Conservation (phyloP, 2,329 filamentous ascomycete species). For the Camillea tinctor region DNA sequence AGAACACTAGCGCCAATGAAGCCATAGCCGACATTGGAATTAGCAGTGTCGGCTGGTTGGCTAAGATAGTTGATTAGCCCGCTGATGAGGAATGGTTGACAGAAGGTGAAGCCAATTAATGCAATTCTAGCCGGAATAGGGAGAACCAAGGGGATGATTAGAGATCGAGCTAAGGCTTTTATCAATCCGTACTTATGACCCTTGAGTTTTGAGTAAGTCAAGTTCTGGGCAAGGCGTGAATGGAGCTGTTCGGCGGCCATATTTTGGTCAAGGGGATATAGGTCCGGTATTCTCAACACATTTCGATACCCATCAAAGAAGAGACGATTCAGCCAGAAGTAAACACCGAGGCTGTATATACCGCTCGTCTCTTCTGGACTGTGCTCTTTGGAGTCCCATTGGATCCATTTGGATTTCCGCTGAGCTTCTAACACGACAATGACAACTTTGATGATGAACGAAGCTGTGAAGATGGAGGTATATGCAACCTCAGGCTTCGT, state of each 20-base stretch:
- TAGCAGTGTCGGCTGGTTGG: constrained; percentile 12
- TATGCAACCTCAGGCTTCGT: constrained; percentile 7
- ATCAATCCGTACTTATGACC: constrained; percentile 14
- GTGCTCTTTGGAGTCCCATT: constrained; percentile 15
- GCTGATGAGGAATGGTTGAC: constrained; percentile 35
- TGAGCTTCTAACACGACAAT: constrained; percentile 21
- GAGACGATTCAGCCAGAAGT: constrained; percentile 36
- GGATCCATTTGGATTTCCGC: constrained; percentile 18
- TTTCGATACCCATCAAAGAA: constrained; percentile 36
- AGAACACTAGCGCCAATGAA: constrained; percentile 41
- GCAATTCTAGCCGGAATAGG: constrained; percentile 28
- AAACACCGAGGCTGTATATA: constrained; percentile 35
- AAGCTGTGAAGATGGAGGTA: constrained; percentile 16
- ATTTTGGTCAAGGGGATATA: constrained; percentile 34
- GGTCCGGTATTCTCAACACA: constrained; percentile 32
- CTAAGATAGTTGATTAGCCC: constrained; percentile 31
- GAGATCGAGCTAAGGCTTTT: constrained; percentile 13
- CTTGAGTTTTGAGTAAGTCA: constrained; percentile 8
- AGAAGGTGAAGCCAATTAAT: constrained; percentile 31
- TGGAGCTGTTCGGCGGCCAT: constrained; percentile 13
- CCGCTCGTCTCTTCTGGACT: constrained; percentile 37
- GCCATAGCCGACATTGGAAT: constrained; percentile 37
- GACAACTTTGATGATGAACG: constrained; percentile 17
- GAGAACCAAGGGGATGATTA: constrained; percentile 21
- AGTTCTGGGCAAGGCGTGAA: constrained; percentile 14